A percentile compares a stretch with the other conserved stretches of the same genome.
Evolutionary conservation across 148 eudicot species (phyloP).

Genomic region (Dysphania ambrosioides): DNA sequence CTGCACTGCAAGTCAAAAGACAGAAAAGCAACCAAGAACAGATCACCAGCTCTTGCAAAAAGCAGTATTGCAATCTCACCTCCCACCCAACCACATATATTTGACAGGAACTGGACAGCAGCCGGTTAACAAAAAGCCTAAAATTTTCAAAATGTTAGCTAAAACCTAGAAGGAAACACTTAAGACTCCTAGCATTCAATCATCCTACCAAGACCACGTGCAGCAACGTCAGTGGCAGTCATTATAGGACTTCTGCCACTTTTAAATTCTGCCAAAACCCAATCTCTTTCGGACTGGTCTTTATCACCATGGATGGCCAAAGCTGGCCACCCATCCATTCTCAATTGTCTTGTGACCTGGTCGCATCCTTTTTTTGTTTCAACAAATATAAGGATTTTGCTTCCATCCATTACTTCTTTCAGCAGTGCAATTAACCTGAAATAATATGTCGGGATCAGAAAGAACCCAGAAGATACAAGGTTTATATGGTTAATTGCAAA

Average conservation of each 20-base stretch:
- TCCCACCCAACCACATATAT: constrained; percentile 64
- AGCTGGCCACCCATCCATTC: constrained; percentile 99
- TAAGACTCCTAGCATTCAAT: constrained; percentile 50
- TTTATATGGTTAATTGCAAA: constrained; percentile 4
- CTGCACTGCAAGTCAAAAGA: constrained; percentile 17
- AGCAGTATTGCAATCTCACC: constrained; percentile 30
- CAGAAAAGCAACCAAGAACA: constrained; percentile 21
- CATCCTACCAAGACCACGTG: constrained; percentile 99
- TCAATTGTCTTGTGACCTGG: too few relatives aligned
- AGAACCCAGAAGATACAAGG: not conserved
- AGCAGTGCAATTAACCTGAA: constrained; percentile 86
- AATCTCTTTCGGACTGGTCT: too few relatives aligned
- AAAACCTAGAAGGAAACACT: constrained; percentile 34
- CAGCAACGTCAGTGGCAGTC: constrained; percentile 99
- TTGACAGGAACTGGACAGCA: constrained; percentile 65
- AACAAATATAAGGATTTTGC: constrained; percentile 76
- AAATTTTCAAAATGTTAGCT: constrained; percentile 19
- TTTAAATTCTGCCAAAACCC: too few relatives aligned
- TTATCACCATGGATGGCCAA: constrained; percentile 99
- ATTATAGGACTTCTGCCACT: constrained; percentile 96
- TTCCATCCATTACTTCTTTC: constrained; percentile 82
- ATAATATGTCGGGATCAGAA: constrained; percentile 3
- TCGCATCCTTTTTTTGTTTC: constrained; percentile 99
- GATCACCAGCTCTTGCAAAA: constrained; percentile 17
- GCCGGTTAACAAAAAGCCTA: constrained; percentile 80